Conservation (phyloP, 1,284 basidiomycete genomes). For the Ganoderma lingzhi region DNA sequence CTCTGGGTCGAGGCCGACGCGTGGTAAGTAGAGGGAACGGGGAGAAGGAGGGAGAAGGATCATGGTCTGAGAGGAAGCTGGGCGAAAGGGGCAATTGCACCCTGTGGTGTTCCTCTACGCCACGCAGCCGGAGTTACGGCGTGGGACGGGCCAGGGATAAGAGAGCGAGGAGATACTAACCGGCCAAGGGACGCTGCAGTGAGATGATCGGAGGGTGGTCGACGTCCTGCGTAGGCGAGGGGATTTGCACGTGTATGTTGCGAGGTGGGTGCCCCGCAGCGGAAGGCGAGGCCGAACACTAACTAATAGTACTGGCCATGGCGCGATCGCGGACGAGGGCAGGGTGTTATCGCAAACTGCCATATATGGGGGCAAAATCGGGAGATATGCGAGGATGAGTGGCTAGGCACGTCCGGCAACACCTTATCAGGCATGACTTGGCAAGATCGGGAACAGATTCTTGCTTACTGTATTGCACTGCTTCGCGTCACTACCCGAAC, state of each 20-base stretch:
- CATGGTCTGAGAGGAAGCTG: neutral
- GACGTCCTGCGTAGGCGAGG: neutral
- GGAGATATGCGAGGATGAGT: neutral
- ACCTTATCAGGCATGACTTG: conserved; percentile 20
- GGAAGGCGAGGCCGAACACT: neutral
- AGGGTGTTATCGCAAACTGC: conserved; percentile 15
- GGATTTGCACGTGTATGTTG: conserved; percentile 1
- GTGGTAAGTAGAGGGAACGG: neutral
- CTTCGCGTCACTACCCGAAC: conserved; percentile 11
- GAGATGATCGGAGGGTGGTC: neutral
- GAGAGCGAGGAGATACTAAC: neutral
- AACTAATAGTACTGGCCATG: neutral
- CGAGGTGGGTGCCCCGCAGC: neutral
- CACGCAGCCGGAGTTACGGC: neutral
- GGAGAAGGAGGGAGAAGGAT: neutral
- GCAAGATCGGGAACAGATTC: conserved; percentile 14
- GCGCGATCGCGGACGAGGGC: neutral
- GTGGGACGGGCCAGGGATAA: conserved; percentile 3
- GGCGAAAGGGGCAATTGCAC: neutral
- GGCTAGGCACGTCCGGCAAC: conserved; percentile 5
- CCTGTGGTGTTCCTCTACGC: neutral
- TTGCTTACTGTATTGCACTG: conserved; percentile 27
- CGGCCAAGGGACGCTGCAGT: neutral
- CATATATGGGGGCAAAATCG: conserved; percentile 12
- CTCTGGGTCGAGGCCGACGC: neutral